Conservation (phyloP, 2,329 filamentous ascomycete genomes). For the Phoma sp. region DNA sequence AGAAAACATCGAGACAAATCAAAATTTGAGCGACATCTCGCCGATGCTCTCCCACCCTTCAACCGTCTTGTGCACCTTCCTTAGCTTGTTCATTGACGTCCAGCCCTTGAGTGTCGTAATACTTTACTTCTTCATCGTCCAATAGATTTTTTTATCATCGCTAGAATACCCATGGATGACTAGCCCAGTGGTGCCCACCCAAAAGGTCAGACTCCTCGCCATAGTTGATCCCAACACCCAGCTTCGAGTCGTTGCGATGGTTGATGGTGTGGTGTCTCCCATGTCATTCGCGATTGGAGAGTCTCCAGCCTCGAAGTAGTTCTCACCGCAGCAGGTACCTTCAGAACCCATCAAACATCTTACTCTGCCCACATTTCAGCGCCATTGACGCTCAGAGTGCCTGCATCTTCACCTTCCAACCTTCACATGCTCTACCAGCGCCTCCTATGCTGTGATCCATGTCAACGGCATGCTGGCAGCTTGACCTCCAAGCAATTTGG, state of each 20-base stretch:
- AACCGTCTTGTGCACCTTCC: slow-evolving; percentile 50
- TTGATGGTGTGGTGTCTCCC: slow-evolving; percentile 57
- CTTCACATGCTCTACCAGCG: slow-evolving; percentile 54
- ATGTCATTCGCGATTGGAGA: slow-evolving; percentile 46
- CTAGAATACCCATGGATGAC: no score
- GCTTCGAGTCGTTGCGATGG: slow-evolving; percentile 52
- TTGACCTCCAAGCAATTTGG: slow-evolving; percentile 43
- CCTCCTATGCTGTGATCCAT: slow-evolving; percentile 19
- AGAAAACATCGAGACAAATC: background rate
- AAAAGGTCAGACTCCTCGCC: slow-evolving; percentile 55
- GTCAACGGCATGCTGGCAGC: slow-evolving; percentile 19
- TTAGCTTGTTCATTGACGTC: slow-evolving; percentile 50
- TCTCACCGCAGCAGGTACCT: slow-evolving; percentile 54
- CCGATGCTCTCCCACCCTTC: slow-evolving; percentile 52
- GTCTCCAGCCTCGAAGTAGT: slow-evolving; percentile 55
- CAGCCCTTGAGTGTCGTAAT: slow-evolving; percentile 49
- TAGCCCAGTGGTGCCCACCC: slow-evolving; percentile 53
- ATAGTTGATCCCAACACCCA: no score
- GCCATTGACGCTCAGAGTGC: slow-evolving; percentile 55
- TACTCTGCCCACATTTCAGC: slow-evolving; percentile 54
- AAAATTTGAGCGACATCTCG: slow-evolving; percentile 40
- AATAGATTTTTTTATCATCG: slow-evolving; percentile 39
- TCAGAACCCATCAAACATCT: slow-evolving; percentile 50
- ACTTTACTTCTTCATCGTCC: slow-evolving; percentile 49
- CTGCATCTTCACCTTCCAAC: slow-evolving; percentile 47